Percentiles rank a stretch among this genome's conserved stretches.
These are phyloP conservation scores for Cyberlindnera lachancei DNA, from an alignment of 805 yeast species.

Conservation along the genomic window DNA sequence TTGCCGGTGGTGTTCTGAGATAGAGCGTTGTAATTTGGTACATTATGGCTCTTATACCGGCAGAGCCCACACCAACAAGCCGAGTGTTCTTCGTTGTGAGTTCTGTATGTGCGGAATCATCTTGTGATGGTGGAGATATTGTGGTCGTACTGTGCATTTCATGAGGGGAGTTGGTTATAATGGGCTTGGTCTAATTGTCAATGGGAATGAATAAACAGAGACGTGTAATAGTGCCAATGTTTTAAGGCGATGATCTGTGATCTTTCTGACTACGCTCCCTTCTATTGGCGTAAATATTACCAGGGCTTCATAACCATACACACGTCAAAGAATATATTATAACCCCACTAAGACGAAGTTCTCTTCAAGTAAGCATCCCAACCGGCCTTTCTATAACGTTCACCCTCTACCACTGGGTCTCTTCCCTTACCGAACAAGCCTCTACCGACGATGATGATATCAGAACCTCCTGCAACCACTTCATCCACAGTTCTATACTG, in stretches of 20 bases:
- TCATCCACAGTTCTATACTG: constrained; percentile 90
- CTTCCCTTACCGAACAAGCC: constrained; percentile 93
- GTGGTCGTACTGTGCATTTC: no score
- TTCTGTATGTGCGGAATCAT: constrained; percentile 10
- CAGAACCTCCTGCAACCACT: constrained; percentile 82
- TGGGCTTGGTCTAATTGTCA: no score
- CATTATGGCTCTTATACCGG: constrained; percentile 79
- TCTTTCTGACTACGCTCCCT: no score
- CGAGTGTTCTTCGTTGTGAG: constrained; percentile 35
- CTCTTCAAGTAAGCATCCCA: constrained; percentile 79
- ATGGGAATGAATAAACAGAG: no score
- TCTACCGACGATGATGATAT: constrained; percentile 95
- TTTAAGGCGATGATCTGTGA: no score
- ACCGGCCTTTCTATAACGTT: constrained; percentile 86
- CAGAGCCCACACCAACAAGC: constrained; percentile 72
- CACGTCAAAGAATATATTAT: no score
- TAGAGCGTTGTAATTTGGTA: constrained; percentile 73
- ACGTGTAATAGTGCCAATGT: no score
- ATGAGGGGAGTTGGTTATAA: no score
- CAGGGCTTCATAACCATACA: no score
- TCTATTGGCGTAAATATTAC: no score
- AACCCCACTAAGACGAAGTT: constrained; percentile 3
- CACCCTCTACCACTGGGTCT: constrained; percentile 81
- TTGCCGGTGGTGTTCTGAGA: constrained; percentile 69
- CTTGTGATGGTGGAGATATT: no score